Conservation (phyloP, 1,284 basidiomycete species). For the Ganoderma resinaceum region DNA sequence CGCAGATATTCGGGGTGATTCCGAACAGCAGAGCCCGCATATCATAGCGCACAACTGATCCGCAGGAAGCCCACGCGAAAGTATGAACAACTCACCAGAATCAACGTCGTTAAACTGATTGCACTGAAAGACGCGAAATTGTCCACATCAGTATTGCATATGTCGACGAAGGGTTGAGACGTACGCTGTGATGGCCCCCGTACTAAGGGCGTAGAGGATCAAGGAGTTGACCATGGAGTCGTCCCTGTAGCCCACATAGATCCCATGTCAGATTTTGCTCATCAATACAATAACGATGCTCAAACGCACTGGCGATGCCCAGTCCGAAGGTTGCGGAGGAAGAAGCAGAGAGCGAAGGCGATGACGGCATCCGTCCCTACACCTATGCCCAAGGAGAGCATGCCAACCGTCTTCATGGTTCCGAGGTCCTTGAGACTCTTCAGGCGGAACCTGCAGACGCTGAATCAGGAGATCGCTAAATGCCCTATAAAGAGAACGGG, state of each 20-base stretch:
- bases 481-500: too few relatives aligned
- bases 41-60: neutral
- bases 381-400: constrained; percentile 50
- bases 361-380: constrained; percentile 56
- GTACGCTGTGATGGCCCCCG: constrained; percentile 68
- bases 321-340: constrained; percentile 57
- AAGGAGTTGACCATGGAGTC: constrained; percentile 65
- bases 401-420: constrained; percentile 47
- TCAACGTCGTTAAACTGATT: constrained; percentile 61
- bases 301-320: constrained; percentile 48
- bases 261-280: constrained; percentile 1
- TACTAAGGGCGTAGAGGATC: constrained; percentile 63
- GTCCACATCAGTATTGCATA: constrained; percentile 11
- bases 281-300: neutral
- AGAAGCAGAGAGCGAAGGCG: constrained; percentile 57
- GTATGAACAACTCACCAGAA: constrained; percentile 51
- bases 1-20: neutral
- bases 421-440: constrained; percentile 32
- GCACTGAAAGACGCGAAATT: constrained; percentile 46
- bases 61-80: neutral
- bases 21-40: neutral
- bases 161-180: constrained; percentile 9
- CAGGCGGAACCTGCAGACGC: constrained; percentile 32
- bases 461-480: neutral
- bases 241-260: constrained; percentile 47